Evolutionary conservation across 2,329 filamentous ascomycete species (phyloP).

Genomic region (Penicillium janthinellum): DNA sequence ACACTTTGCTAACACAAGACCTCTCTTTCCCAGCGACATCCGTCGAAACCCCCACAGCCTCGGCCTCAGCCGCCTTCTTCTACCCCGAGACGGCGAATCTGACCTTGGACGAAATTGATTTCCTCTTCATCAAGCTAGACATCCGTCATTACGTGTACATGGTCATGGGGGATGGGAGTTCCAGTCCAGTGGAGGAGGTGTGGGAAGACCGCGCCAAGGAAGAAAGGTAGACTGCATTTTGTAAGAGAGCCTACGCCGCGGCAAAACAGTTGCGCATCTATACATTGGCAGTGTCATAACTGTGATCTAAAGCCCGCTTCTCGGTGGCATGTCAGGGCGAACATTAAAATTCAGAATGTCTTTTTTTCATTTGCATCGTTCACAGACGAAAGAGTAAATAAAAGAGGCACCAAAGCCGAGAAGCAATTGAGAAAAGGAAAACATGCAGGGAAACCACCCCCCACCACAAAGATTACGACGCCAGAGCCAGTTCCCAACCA

Average conservation of each 20-base stretch:
- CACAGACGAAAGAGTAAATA: conserved; percentile 4
- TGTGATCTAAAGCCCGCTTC: background rate
- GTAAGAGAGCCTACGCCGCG: background rate
- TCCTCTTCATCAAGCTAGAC: conserved; percentile 37
- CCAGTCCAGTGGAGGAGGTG: background rate
- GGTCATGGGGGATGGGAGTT: background rate
- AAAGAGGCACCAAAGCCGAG: conserved; percentile 1
- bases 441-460: background rate
- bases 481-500: conserved; percentile 11
- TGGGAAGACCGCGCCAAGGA: conserved; percentile 1
- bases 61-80: conserved; percentile 54
- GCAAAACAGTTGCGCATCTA: too few relatives aligned
- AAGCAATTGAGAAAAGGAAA: conserved; percentile 5
- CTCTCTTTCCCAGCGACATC: background rate
- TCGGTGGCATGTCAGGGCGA: background rate
- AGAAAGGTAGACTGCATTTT: background rate
- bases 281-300: too few relatives aligned
- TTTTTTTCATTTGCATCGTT: conserved; percentile 18
- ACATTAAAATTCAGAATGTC: background rate
- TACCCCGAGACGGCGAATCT: conserved; percentile 50
- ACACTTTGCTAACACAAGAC: background rate
- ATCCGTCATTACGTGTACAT: conserved; percentile 8
- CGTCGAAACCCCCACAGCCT: conserved; percentile 42
- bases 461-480: conserved; percentile 15
- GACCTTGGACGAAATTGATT: conserved; percentile 49